phyloP scores from a whole-genome alignment of 1,284 basidiomycete species.

The Cutaneotrichosporon cutaneum region DNA sequence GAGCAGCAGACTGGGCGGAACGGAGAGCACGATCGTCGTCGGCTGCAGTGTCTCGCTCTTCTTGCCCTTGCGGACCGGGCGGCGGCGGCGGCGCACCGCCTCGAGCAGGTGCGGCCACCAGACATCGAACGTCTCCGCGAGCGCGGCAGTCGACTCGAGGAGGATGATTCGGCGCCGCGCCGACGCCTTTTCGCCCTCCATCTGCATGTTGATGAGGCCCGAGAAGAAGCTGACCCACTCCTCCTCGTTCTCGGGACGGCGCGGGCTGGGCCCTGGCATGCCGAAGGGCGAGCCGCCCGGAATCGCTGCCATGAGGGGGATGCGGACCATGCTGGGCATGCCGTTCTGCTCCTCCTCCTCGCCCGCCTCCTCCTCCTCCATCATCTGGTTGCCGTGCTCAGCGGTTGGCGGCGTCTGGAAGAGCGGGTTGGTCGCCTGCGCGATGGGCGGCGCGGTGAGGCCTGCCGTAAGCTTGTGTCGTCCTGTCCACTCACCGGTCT shows the following conservation, averaged over 20 bases:
- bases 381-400: constrained; percentile 10
- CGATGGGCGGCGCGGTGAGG: constrained; percentile 26
- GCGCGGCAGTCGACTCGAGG: constrained; percentile 72
- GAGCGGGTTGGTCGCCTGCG: constrained; percentile 48
- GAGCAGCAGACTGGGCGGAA: constrained; percentile 68
- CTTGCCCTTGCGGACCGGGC: constrained; percentile 16
- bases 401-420: constrained; percentile 59
- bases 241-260: constrained; percentile 22
- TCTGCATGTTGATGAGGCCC: constrained; percentile 37
- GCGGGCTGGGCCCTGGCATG: constrained; percentile 13
- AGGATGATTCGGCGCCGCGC: constrained; percentile 65
- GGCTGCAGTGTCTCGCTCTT: constrained; percentile 51
- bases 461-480: constrained; percentile 18
- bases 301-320: constrained; percentile 17
- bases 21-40: constrained; percentile 76
- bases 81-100: constrained; percentile 68
- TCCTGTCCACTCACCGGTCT: constrained; percentile 68
- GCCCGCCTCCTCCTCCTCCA: constrained; percentile 20
- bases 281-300: constrained; percentile 12
- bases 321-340: constrained; percentile 22
- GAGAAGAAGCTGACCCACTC: constrained; percentile 40
- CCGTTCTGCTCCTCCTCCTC: constrained; percentile 18
- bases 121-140: constrained; percentile 66
- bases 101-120: constrained; percentile 78
- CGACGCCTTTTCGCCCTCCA: constrained; percentile 13